phyloP scores from a whole-genome alignment of 1,284 basidiomycete genomes.

The Pulveroboletus sp. region DNA sequence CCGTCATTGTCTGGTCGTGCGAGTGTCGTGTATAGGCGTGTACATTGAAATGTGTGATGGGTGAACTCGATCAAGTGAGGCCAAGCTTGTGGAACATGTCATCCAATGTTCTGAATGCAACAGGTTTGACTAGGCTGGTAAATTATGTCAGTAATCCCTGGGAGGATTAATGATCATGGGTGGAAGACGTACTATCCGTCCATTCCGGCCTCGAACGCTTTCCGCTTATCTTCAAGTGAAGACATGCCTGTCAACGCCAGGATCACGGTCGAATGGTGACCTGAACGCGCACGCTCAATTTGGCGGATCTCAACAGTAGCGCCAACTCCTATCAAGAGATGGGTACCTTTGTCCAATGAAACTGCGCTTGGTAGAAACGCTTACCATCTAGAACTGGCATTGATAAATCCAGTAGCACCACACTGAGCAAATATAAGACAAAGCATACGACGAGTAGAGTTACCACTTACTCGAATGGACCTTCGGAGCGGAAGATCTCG shows the following conservation, averaged over 20 bases:
- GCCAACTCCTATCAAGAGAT: conserved; percentile 57
- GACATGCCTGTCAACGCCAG: conserved; percentile 93
- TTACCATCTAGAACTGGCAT: conserved; percentile 91
- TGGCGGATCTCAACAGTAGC: conserved; percentile 84
- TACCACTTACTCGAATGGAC: conserved; percentile 71
- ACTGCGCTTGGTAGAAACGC: neutral
- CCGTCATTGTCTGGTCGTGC: conserved; percentile 19
- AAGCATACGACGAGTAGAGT: conserved; percentile 6
- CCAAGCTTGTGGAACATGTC: conserved; percentile 81
- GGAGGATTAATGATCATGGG: neutral
- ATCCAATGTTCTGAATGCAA: conserved; percentile 87
- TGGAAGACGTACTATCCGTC: conserved; percentile 84
- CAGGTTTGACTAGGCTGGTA: conserved; percentile 84
- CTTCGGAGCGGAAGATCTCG: conserved; percentile 66
- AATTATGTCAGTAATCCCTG: neutral
- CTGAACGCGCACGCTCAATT: conserved; percentile 62
- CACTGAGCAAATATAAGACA: conserved; percentile 44
- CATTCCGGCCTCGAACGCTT: conserved; percentile 90
- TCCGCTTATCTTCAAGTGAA: conserved; percentile 87
- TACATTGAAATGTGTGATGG: conserved; percentile 20
- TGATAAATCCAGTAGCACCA: conserved; percentile 86
- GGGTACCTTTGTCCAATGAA: neutral
- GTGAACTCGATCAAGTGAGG: conserved; percentile 44
- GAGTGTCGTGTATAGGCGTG: neutral
- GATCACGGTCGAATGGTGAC: conserved; percentile 58